These are phyloP conservation scores for Fusarium hostae DNA, from an alignment of 2,329 filamentous ascomycete genomes.

Conservation along the genomic window DNA sequence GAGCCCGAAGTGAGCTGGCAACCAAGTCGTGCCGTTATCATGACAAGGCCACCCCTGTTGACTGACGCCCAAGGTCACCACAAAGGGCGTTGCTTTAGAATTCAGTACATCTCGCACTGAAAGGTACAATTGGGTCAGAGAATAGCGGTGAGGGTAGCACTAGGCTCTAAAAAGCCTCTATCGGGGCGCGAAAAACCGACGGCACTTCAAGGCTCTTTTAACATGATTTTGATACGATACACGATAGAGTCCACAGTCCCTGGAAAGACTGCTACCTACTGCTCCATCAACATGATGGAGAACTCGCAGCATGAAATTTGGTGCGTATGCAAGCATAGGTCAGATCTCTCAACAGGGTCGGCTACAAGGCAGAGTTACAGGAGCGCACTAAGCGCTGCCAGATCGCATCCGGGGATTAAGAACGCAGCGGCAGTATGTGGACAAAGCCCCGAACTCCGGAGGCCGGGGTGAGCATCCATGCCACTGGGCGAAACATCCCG, in stretches of 20 bases:
- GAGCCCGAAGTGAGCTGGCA: constrained; percentile 44
- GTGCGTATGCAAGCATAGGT: constrained; percentile 46
- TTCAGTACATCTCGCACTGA: constrained; percentile 33
- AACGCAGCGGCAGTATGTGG: constrained; percentile 45
- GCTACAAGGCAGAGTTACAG: constrained; percentile 41
- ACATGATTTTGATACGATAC: constrained; percentile 10
- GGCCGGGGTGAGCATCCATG: constrained; percentile 35
- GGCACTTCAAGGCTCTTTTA: constrained; percentile 20
- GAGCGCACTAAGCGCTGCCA: constrained; percentile 47
- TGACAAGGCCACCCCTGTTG: constrained; percentile 37
- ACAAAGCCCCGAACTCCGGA: constrained; percentile 42
- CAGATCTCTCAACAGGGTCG: constrained; percentile 42
- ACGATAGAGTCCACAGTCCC: constrained; percentile 3
- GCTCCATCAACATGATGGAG: constrained; percentile 27
- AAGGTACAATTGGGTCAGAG: constrained; percentile 34
- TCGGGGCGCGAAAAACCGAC: constrained; percentile 33
- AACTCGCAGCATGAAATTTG: constrained; percentile 29
- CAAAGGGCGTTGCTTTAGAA: constrained; percentile 40
- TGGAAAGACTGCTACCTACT: constrained; percentile 3
- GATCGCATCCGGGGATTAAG: constrained; percentile 45
- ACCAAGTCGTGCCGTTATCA: constrained; percentile 43
- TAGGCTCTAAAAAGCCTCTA: constrained; percentile 41
- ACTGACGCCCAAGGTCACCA: constrained; percentile 22
- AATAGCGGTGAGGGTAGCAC: constrained; percentile 45
- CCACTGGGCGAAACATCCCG: constrained; percentile 39